A percentile compares a stretch with the other conserved stretches of the same genome.
Conservation (phyloP, 139 green algal genomes). For the Tetradesmus obliquus region DNA sequence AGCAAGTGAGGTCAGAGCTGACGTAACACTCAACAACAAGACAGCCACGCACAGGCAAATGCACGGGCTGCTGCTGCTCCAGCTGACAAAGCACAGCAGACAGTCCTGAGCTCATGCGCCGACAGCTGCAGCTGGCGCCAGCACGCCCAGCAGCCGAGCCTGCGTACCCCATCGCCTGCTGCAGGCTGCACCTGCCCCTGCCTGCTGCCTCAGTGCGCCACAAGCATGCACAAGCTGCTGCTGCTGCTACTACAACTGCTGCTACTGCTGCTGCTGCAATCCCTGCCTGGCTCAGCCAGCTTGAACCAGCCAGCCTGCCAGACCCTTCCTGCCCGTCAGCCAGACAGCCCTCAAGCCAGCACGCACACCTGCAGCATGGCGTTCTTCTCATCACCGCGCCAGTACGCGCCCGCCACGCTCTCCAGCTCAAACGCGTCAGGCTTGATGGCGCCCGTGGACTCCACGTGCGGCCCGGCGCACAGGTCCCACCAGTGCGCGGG, state of each 20-base stretch:
- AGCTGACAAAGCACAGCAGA: not conserved
- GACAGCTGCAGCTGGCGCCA: not conserved
- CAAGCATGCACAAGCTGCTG: not conserved
- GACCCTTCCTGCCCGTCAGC: no score
- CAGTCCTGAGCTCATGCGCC: not conserved
- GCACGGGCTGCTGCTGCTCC: not conserved
- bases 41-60: not conserved
- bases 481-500: conserved; percentile 90
- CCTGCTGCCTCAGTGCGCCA: no score
- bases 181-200: not conserved
- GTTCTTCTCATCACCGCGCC: conserved; percentile 89
- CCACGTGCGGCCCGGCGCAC: conserved; percentile 95
- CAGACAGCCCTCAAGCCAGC: no score
- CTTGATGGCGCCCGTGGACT: conserved; percentile 84
- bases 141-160: no score
- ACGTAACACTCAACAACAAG: not conserved
- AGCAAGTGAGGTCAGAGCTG: not conserved
- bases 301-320: not conserved
- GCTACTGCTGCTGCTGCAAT: not conserved
- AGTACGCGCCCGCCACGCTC: conserved; percentile 80
- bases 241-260: not conserved
- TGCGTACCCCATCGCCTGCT: not conserved
- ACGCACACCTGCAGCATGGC: conserved; percentile 67
- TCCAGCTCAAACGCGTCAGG: conserved; percentile 92
- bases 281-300: no score